Evolutionary conservation across 1,284 basidiomycete species (phyloP), one percentile per base, ranked within the genome.

Genomic region (Trametes sp.): DNA sequence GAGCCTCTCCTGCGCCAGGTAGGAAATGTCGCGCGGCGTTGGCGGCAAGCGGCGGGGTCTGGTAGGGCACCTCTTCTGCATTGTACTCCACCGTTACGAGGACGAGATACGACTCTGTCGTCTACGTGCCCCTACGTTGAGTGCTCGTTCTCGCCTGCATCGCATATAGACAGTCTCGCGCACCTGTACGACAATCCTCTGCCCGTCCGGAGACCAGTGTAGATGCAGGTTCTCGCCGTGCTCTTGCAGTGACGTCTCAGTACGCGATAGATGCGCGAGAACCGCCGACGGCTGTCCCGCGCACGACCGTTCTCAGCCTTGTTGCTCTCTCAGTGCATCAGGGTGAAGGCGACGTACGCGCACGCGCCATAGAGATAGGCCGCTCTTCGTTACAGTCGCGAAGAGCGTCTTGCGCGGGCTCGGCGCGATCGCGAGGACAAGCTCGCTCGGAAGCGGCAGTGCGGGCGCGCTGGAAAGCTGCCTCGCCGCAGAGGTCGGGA

Each of bases 201-300:
- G 82, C 26, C 90, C 88, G 74, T 95, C 93, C 54, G 87, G 87
- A 13, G 93, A 86, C 94, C 95, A 97, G 69, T 87, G 84, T 21
- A 87, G 87, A 51, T 84, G 79, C 21, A 81, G 67, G 70, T 95
- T 96, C 68, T 87, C 84, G 21, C 95, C 95, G 74, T 95, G 94
- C 61, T 93, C 87, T 49, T 84, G 75, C 29, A 96, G 76, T n/a
- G 93, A 95, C 2, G 85, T 84, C 9, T 84, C 77, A n/a, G 92
- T 92, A 52, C 95, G 87, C 33, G 87, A 83, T 23, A 95, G 81
- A 66, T 89, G 84, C 16, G 93, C 88, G 65, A 96, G 79, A 13
- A 93, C 82, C 24, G 90, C 88, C 29, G 90, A 87, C 1, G 95
- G 95, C 94, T 96, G 26, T 50, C 41, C n/a, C 10, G 41, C 52